These are phyloP conservation scores for Coemansia sp. DNA, from an alignment of 192 early-diverging fungal species.

Conservation along the genomic window DNA sequence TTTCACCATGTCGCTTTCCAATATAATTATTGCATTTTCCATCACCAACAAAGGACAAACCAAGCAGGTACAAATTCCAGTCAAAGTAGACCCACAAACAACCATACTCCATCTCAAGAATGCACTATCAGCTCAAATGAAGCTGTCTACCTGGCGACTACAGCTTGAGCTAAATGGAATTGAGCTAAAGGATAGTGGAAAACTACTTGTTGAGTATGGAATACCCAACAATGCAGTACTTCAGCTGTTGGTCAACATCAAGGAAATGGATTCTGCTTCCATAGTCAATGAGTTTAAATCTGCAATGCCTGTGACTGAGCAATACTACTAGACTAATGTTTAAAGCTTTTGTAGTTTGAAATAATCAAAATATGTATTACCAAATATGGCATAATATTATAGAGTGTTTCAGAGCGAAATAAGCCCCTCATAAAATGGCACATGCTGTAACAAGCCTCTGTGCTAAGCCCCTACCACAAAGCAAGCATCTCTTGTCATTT, in stretches of 20 bases:
- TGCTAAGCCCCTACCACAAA: too few species aligned
- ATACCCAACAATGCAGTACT: not conserved
- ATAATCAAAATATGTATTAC: not conserved
- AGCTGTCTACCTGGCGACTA: conserved; percentile 4
- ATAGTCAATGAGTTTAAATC: conserved; percentile 1
- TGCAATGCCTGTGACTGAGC: not conserved
- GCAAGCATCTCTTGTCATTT: too few species aligned
- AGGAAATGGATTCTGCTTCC: not conserved
- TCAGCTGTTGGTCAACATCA: not conserved
- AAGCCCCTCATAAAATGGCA: too few species aligned
- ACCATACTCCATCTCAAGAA: not conserved
- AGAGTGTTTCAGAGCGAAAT: too few species aligned
- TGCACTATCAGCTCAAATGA: not conserved
- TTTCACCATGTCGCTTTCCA: not conserved
- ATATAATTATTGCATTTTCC: not conserved
- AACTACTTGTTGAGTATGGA: not conserved
- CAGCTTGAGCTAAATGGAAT: not conserved
- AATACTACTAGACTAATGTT: not conserved
- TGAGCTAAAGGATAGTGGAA: not conserved
- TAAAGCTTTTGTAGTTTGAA: not conserved
- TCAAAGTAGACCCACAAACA: not conserved
- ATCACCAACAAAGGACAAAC: not conserved
- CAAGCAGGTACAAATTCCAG: not conserved
- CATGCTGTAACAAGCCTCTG: too few species aligned
- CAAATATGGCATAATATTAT: not conserved